A percentile compares a stretch with the other conserved stretches of the same genome.
phyloP scores from a whole-genome alignment of 352 stramenopile genomes.

The Saprolegnia diclina region DNA sequence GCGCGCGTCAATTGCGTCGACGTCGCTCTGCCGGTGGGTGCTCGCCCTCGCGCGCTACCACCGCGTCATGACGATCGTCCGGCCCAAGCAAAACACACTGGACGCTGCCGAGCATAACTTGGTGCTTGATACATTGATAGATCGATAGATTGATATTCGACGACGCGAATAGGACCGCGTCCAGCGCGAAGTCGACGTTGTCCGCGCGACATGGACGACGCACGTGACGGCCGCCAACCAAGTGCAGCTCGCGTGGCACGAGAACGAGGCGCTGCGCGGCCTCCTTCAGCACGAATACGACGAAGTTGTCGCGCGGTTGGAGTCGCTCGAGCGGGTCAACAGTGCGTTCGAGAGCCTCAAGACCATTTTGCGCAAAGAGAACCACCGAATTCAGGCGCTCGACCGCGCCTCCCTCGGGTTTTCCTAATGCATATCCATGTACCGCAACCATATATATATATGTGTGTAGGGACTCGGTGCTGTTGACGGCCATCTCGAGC shows the following conservation, averaged over 20 bases:
- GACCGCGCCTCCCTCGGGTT: constrained; percentile 11
- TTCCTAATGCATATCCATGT: neutral
- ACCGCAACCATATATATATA: too few species aligned
- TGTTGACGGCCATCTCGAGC: constrained; percentile 12
- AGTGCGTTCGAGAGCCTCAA: constrained; percentile 24
- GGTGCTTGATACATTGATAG: constrained; percentile 43
- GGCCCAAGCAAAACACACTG: constrained; percentile 47
- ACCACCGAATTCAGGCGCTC: neutral
- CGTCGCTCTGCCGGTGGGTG: constrained; percentile 68
- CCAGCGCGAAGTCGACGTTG: constrained; percentile 11
- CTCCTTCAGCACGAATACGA: constrained; percentile 31
- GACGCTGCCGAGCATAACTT: constrained; percentile 40
- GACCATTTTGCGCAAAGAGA: constrained; percentile 7
- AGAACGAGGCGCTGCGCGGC: constrained; percentile 43
- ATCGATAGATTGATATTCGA: too few species aligned
- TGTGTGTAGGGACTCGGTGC: constrained; percentile 13
- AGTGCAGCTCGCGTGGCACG: constrained; percentile 37
- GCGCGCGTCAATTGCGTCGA: constrained; percentile 55
- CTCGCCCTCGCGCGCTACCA: constrained; percentile 62
- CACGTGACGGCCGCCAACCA: constrained; percentile 38
- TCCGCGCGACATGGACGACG: constrained; percentile 30
- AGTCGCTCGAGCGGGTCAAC: constrained; percentile 13
- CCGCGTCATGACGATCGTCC: constrained; percentile 55
- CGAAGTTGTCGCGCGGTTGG: neutral
- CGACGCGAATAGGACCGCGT: constrained; percentile 45